A percentile compares a stretch with the other conserved stretches of the same genome.
Evolutionary conservation across 306 rosid genomes (phyloP).

Genomic region (Myrica gale): DNA sequence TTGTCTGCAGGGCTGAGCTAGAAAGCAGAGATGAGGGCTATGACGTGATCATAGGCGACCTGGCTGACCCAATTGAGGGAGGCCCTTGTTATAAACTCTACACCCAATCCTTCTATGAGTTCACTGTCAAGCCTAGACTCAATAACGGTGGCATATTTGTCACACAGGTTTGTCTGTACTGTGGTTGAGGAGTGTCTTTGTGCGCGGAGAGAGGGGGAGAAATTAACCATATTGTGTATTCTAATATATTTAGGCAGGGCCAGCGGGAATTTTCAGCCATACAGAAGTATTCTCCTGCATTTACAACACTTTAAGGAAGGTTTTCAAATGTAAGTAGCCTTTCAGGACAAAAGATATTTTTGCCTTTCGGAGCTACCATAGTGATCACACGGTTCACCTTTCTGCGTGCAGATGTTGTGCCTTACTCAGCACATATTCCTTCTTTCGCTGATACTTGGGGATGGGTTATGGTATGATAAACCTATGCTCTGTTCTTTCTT

Average conservation of each 20-base stretch:
- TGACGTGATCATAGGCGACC: conserved; percentile 87
- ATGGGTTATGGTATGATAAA: conserved; percentile 78
- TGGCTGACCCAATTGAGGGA: conserved; percentile 96
- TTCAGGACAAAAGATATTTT: neutral
- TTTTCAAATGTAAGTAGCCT: conserved; percentile 72
- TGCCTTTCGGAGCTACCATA: neutral
- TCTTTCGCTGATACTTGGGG: conserved; percentile 99
- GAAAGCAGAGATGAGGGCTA: conserved; percentile 57
- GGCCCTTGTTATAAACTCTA: conserved; percentile 97
- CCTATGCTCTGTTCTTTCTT: neutral
- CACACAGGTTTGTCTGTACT: conserved; percentile 57
- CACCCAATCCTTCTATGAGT: conserved; percentile 89
- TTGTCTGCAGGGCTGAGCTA: conserved; percentile 62
- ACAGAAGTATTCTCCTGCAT: conserved; percentile 92
- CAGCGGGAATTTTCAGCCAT: conserved; percentile 97
- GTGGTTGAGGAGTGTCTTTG: too few species aligned
- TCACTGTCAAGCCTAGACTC: conserved; percentile 71
- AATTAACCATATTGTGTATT: neutral
- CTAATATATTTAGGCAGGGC: conserved; percentile 68
- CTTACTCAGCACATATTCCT: conserved; percentile 93
- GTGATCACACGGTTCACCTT: neutral
- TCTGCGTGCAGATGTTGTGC: conserved; percentile 78
- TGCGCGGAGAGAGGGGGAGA: neutral
- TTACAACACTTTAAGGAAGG: conserved; percentile 84
- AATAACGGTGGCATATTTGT: conserved; percentile 84